These are phyloP conservation scores for Hypoxylon fragiforme DNA, from an alignment of 495 filamentous ascomycete genomes.

Conservation along the genomic window DNA sequence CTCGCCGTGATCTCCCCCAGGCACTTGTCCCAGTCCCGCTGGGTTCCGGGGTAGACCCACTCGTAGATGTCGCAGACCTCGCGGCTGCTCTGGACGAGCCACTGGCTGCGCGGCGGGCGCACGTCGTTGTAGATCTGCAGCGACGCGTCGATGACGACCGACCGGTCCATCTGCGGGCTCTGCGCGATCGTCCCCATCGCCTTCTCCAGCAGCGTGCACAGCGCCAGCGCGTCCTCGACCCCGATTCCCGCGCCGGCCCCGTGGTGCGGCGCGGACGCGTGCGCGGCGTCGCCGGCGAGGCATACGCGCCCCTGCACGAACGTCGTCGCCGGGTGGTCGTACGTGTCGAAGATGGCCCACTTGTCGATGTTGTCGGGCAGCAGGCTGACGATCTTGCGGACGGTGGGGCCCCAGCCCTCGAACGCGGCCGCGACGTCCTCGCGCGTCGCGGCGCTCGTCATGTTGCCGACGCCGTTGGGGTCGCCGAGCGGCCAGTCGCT, in stretches of 20 bases:
- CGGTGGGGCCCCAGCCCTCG: constrained; percentile 36
- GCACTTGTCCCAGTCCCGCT: constrained; percentile 30
- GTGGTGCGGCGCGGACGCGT: constrained; percentile 41
- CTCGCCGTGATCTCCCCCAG: constrained; percentile 25
- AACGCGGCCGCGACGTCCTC: constrained; percentile 33
- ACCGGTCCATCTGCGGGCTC: background rate
- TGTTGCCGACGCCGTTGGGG: constrained; percentile 7
- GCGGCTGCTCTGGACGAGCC: constrained; percentile 36
- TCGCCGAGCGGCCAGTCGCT: constrained; percentile 39
- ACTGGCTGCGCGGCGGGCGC: constrained; percentile 27
- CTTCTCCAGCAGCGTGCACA: constrained; percentile 1
- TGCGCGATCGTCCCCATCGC: background rate
- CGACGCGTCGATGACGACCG: background rate
- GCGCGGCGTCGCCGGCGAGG: constrained; percentile 44
- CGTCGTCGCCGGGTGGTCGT: constrained; percentile 42
- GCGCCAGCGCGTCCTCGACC: constrained; percentile 12
- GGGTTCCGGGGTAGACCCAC: constrained; percentile 21
- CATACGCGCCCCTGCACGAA: constrained; percentile 32
- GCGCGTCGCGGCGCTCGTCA: constrained; percentile 28
- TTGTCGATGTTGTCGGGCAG: constrained; percentile 42
- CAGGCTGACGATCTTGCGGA: constrained; percentile 39
- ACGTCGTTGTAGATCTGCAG: constrained; percentile 14
- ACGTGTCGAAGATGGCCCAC: constrained; percentile 52
- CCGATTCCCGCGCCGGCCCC: constrained; percentile 10
- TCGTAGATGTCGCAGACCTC: constrained; percentile 31